Evolutionary conservation across 257 asterid genomes (phyloP).

Genomic region (Scutellaria minor): DNA sequence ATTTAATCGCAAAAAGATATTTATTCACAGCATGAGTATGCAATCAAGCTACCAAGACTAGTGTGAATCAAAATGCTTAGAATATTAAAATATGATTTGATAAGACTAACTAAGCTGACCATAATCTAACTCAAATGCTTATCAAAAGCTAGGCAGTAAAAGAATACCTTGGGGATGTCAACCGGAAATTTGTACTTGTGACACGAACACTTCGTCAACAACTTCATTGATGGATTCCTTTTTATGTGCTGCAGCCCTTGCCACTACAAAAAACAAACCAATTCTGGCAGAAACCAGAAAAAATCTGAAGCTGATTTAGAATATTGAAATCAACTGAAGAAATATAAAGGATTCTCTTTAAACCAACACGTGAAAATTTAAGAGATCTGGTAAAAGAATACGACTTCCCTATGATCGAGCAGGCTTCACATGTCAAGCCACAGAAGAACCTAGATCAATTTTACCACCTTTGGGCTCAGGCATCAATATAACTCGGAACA

Average conservation of each 20-base stretch:
- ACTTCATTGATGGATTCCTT: slow-evolving; percentile 11
- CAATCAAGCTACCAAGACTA: too few relatives aligned
- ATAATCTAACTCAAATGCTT: background rate
- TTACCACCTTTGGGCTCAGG: slow-evolving; percentile 18
- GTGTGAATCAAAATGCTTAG: too few relatives aligned
- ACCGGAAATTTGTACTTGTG: slow-evolving; percentile 8
- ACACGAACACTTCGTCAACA: slow-evolving; percentile 19
- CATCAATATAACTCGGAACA: background rate
- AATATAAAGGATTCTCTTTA: background rate
- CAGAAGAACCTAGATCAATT: slow-evolving; percentile 17
- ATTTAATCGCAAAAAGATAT: background rate
- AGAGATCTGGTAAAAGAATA: background rate
- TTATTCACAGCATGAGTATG: background rate
- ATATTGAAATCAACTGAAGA: slow-evolving; percentile 19
- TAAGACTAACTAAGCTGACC: background rate
- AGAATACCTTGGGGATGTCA: slow-evolving; percentile 33
- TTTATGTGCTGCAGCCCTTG: slow-evolving; percentile 22
- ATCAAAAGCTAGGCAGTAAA: background rate
- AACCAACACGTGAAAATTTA: slow-evolving; percentile 14
- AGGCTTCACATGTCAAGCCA: slow-evolving; percentile 20
- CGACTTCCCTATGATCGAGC: slow-evolving; percentile 22
- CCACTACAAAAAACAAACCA: slow-evolving; percentile 18
- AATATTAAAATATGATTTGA: too few relatives aligned
- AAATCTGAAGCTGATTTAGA: slow-evolving; percentile 18
- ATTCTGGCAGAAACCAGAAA: slow-evolving; percentile 33